Conservation (phyloP, 192 early-diverging fungal species). For the Backusella mclennaniae region DNA sequence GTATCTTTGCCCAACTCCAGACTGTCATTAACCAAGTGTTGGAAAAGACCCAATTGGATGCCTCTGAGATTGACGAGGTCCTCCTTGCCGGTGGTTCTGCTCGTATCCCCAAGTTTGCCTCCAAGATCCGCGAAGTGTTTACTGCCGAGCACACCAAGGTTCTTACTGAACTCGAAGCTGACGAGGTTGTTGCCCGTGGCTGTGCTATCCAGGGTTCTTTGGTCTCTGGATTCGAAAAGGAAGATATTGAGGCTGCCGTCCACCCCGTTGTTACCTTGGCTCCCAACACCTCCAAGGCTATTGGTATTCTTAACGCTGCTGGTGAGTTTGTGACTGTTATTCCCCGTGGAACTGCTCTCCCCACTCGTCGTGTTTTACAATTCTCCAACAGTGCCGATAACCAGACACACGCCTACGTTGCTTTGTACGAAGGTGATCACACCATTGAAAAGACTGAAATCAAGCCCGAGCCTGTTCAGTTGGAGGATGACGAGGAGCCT, state of each 20-base stretch:
- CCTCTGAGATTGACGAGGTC: slow-evolving; percentile 81
- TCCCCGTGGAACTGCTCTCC: slow-evolving; percentile 82
- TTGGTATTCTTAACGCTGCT: slow-evolving; percentile 74
- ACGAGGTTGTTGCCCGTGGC: slow-evolving; percentile 90
- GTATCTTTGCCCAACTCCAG: slow-evolving; percentile 69
- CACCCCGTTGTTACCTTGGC: slow-evolving; percentile 50
- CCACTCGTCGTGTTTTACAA: slow-evolving; percentile 73
- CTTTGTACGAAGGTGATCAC: slow-evolving; percentile 83
- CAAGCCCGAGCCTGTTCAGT: slow-evolving; percentile 42
- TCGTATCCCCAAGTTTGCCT: slow-evolving; percentile 85
- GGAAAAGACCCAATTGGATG: slow-evolving; percentile 60
- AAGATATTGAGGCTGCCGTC: slow-evolving; percentile 54
- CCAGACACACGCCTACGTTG: slow-evolving; percentile 74
- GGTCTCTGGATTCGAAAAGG: slow-evolving; percentile 59
- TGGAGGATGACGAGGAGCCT: slow-evolving; percentile 56
- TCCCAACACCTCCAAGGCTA: slow-evolving; percentile 65
- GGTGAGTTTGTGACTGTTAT: slow-evolving; percentile 79
- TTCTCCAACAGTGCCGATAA: slow-evolving; percentile 64
- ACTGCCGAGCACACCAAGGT: slow-evolving; percentile 59
- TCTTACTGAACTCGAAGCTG: slow-evolving; percentile 82
- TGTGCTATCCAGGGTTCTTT: slow-evolving; percentile 89
- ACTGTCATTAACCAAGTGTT: slow-evolving; percentile 67
- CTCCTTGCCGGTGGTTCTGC: slow-evolving; percentile 86
- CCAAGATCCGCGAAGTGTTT: slow-evolving; percentile 73
- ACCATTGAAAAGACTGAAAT: slow-evolving; percentile 49